Evolutionary conservation across 805 yeast species (phyloP).

Genomic region (Schwanniomyces pseudopolymorphus): DNA sequence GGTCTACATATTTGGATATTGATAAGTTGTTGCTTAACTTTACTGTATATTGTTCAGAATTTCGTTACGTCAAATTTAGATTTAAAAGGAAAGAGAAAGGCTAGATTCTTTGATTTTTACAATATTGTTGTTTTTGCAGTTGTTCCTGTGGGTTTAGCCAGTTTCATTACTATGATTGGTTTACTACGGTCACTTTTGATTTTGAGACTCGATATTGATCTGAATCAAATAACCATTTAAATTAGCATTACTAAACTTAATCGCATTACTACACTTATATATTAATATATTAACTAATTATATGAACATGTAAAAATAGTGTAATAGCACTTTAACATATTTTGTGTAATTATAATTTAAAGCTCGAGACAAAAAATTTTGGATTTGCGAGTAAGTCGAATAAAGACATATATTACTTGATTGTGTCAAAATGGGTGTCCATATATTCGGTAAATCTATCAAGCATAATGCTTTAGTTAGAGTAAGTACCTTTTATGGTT

Average conservation of each 20-base stretch:
- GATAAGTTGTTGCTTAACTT: constrained; percentile 81
- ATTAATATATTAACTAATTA: not conserved
- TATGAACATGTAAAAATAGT: too few relatives aligned
- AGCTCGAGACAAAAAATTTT: not conserved
- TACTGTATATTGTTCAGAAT: constrained; percentile 79
- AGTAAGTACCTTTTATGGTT: constrained; percentile 15
- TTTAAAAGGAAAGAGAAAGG: constrained; percentile 42
- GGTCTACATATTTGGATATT: constrained; percentile 89
- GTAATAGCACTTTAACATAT: not conserved
- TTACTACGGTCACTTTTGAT: constrained; percentile 73
- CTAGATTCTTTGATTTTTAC: constrained; percentile 80
- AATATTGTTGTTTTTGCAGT: constrained; percentile 94
- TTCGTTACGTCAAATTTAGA: constrained; percentile 80
- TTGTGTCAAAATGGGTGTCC: constrained; percentile 36
- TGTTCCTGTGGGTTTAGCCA: constrained; percentile 95
- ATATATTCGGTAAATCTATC: constrained; percentile 44
- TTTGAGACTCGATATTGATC: constrained; percentile 62
- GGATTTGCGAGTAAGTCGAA: not conserved
- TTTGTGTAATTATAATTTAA: not conserved
- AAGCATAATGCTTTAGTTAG: constrained; percentile 42
- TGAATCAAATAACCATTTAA: constrained; percentile 1
- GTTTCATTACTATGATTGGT: constrained; percentile 89
- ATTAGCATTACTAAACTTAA: not conserved
- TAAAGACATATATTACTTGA: not conserved
- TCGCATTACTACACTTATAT: not conserved